A percentile compares a stretch with the other conserved stretches of the same genome.
phyloP scores from a whole-genome alignment of 2,329 filamentous ascomycete genomes.

The Venturia nashicola region DNA sequence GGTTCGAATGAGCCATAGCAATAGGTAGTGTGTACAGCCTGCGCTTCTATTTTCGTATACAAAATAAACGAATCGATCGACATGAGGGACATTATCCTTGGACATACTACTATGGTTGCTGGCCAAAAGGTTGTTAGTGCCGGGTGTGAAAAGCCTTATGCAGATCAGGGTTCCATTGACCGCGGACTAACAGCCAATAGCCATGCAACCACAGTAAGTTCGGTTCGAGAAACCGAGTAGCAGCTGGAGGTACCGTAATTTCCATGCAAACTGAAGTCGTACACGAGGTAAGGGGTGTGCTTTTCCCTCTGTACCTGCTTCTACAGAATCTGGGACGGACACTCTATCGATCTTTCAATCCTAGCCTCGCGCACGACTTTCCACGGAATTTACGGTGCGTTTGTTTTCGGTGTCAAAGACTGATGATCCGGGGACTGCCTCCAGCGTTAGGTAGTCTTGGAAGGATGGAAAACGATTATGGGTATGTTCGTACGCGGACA shows the following conservation, averaged over 20 bases:
- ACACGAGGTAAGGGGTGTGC: too few relatives aligned
- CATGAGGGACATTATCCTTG: not conserved
- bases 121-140: too few relatives aligned
- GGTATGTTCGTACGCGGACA: not conserved
- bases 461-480: not conserved
- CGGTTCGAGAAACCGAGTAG: not conserved
- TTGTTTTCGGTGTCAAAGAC: not conserved
- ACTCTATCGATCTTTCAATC: too few relatives aligned
- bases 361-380: too few relatives aligned
- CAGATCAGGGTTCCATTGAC: too few relatives aligned
- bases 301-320: too few relatives aligned
- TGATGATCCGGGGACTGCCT: not conserved
- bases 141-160: too few relatives aligned
- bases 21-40: not conserved
- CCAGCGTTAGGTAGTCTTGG: not conserved
- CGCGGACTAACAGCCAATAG: too few relatives aligned
- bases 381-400: too few relatives aligned
- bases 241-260: not conserved
- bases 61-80: not conserved
- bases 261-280: too few relatives aligned
- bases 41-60: not conserved
- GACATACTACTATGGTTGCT: not conserved
- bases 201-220: too few relatives aligned
- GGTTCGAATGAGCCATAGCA: not conserved
- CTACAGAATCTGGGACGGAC: too few relatives aligned